Conservation (phyloP, 345 rosid species). For the Syzygium oleosum region DNA sequence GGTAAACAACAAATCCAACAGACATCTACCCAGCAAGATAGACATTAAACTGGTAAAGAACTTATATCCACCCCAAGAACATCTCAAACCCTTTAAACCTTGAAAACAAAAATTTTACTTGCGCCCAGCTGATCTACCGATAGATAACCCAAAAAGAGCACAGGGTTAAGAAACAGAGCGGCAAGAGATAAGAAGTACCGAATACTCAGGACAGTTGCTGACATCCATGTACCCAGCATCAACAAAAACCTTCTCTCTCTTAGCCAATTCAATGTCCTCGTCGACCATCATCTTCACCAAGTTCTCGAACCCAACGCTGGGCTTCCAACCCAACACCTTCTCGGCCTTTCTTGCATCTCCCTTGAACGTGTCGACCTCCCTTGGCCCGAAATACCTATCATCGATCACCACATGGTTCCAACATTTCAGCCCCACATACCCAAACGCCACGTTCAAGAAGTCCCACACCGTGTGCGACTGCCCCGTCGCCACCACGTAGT, state of each 20-base stretch:
- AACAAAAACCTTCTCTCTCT: slow-evolving; percentile 87
- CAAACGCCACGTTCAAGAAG: slow-evolving; percentile 72
- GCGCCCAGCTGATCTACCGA: neutral
- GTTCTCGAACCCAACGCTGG: slow-evolving; percentile 68
- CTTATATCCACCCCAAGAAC: neutral
- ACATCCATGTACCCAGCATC: slow-evolving; percentile 83
- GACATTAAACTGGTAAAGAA: neutral
- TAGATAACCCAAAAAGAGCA: neutral
- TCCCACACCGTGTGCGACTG: slow-evolving; percentile 86
- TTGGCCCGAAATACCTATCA: slow-evolving; percentile 50
- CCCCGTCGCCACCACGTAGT: slow-evolving; percentile 94
- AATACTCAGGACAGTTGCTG: slow-evolving; percentile 57
- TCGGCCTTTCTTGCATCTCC: slow-evolving; percentile 55
- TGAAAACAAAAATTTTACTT: neutral
- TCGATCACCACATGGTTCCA: slow-evolving; percentile 53
- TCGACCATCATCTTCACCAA: slow-evolving; percentile 94
- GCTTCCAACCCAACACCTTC: slow-evolving; percentile 63
- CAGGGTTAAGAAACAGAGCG: rapidly evolving
- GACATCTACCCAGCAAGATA: neutral
- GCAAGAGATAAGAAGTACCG: neutral
- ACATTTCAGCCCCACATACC: slow-evolving; percentile 50
- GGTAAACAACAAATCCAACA: neutral
- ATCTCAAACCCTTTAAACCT: neutral
- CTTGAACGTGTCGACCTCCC: slow-evolving; percentile 49
- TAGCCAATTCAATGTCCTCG: slow-evolving; percentile 70